A percentile compares a stretch with the other conserved stretches of the same genome.
Evolutionary conservation across 805 yeast species (phyloP).

Genomic region (Tetrapisispora nanseiensis): DNA sequence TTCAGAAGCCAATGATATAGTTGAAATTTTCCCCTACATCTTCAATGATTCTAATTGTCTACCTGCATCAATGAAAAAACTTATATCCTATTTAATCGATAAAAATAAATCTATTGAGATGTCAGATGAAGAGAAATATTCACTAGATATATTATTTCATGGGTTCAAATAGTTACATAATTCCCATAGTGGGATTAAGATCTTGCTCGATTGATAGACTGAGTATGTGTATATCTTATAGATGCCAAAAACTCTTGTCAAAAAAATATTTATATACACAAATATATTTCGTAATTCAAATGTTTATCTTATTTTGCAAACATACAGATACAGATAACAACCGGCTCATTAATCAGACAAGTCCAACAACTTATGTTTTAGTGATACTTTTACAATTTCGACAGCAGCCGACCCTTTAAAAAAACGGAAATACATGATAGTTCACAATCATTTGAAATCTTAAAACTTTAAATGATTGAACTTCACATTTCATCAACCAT

Average conservation of each 20-base stretch:
- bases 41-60: background rate
- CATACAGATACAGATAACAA: too few relatives aligned
- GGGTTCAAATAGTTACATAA: slow-evolving; percentile 14
- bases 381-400: too few relatives aligned
- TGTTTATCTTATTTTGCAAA: too few relatives aligned
- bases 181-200: background rate
- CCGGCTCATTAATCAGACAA: too few relatives aligned
- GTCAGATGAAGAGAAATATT: slow-evolving; percentile 4
- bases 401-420: background rate
- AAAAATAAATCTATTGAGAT: background rate
- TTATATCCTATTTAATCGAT: background rate
- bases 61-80: background rate
- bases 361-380: too few relatives aligned
- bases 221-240: background rate
- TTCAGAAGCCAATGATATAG: background rate
- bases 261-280: too few relatives aligned
- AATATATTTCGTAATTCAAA: too few relatives aligned
- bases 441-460: too few relatives aligned
- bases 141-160: slow-evolving; percentile 17
- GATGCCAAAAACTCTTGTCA: background rate
- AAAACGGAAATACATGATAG: background rate
- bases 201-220: too few relatives aligned
- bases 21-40: background rate
- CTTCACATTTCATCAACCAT: too few relatives aligned
- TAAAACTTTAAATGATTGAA: too few relatives aligned